phyloP scores from a whole-genome alignment of 352 stramenopile genomes.

The Phytophthora sp. region DNA sequence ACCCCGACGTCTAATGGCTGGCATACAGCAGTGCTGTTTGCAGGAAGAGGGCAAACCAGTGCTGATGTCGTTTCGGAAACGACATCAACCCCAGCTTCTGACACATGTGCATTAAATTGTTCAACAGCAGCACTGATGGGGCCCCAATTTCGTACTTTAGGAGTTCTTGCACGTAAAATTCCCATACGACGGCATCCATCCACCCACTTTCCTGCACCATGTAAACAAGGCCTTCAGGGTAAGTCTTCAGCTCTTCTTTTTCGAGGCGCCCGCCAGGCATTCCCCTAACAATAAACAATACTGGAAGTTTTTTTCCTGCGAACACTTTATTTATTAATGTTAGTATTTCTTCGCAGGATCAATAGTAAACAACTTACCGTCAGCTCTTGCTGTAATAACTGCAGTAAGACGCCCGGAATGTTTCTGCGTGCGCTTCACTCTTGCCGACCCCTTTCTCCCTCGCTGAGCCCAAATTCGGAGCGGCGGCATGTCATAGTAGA shows the following conservation, averaged over 20 bases:
- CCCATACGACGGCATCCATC: slow-evolving; percentile 5
- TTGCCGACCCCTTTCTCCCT: background rate
- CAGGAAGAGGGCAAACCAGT: background rate
- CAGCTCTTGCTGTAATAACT: background rate
- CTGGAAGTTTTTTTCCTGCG: background rate
- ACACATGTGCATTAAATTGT: slow-evolving; percentile 30
- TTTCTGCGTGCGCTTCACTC: background rate
- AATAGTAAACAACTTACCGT: too few relatives aligned
- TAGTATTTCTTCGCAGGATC: too few relatives aligned
- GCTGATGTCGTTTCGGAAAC: slow-evolving; percentile 8
- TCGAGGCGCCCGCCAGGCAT: background rate
- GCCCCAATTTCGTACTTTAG: slow-evolving; percentile 6
- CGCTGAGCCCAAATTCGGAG: background rate
- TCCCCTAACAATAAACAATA: background rate
- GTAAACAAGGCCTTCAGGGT: background rate
- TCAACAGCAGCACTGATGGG: slow-evolving; percentile 20
- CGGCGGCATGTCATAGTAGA: slow-evolving; percentile 3
- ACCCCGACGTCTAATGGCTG: slow-evolving; percentile 26
- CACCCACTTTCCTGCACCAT: background rate
- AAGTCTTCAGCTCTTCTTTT: background rate
- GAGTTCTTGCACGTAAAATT: background rate
- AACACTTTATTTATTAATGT: background rate
- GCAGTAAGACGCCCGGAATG: background rate
- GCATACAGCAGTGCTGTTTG: slow-evolving; percentile 22
- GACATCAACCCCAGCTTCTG: background rate